Conservation (phyloP, 2,329 filamentous ascomycete species). For the Thielaviopsis ethacetica region DNA sequence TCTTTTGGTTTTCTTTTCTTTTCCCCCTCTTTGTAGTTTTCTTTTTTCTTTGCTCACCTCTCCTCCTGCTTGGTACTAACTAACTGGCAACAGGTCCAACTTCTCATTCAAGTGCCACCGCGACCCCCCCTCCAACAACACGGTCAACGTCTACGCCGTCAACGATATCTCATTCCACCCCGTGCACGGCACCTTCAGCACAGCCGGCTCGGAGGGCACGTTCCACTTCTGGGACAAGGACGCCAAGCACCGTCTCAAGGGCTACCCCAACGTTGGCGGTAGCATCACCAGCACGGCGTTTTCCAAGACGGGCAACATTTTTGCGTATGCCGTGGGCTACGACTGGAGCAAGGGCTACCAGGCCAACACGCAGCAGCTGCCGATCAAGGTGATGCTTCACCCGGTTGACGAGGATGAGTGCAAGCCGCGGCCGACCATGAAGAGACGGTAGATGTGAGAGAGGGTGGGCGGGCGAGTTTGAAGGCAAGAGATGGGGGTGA, state of each 20-base stretch:
- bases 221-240: slow-evolving; percentile 97
- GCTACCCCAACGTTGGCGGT: slow-evolving; percentile 69
- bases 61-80: too few relatives aligned
- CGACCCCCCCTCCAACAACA: slow-evolving; percentile 56
- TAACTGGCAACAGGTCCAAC: slow-evolving; percentile 44
- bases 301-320: slow-evolving; percentile 68
- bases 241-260: slow-evolving; percentile 76
- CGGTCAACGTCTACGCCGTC: slow-evolving; percentile 82
- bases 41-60: too few relatives aligned
- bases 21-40: too few relatives aligned
- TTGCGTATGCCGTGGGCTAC: slow-evolving; percentile 83
- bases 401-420: slow-evolving; percentile 48
- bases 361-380: slow-evolving; percentile 56
- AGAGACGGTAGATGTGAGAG: slow-evolving; percentile 34
- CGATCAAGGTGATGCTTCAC: slow-evolving; percentile 75
- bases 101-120: slow-evolving; percentile 99
- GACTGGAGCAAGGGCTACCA: slow-evolving; percentile 97
- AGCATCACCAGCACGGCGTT: slow-evolving; percentile 88
- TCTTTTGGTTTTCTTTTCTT: too few relatives aligned
- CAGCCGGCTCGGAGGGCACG: slow-evolving; percentile 84
- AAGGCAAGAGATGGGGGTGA: neutral
- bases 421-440: slow-evolving; percentile 41
- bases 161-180: slow-evolving; percentile 98
- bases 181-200: slow-evolving; percentile 93
- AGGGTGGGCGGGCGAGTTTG: neutral